Percentiles rank a stretch among this genome's conserved stretches.
These are phyloP conservation scores for Globisporangium echinulatum DNA, from an alignment of 352 stramenopile species.

Conservation along the genomic window DNA sequence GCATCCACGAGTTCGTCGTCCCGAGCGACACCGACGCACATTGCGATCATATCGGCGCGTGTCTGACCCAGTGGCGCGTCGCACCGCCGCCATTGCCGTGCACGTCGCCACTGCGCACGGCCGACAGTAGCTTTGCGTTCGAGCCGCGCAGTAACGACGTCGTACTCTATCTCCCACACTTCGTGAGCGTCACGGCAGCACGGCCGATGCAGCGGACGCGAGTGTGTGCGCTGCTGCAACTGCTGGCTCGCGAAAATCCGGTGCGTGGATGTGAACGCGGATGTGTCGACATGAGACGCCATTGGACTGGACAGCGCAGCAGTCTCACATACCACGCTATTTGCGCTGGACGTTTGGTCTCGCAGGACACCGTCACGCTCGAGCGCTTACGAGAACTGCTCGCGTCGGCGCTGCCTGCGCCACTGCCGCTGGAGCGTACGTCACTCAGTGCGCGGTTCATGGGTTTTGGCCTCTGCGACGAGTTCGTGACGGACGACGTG, in stretches of 20 bases:
- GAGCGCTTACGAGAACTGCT: constrained; percentile 9
- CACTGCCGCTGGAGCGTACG: neutral
- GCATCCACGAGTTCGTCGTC: constrained; percentile 43
- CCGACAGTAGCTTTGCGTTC: constrained; percentile 5
- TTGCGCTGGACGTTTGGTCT: too few relatives aligned
- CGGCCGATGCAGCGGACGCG: constrained; percentile 16
- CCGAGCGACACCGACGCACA: neutral
- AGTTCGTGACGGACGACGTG: constrained; percentile 12
- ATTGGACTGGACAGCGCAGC: neutral
- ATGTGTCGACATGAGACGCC: neutral
- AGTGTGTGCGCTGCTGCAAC: constrained; percentile 21
- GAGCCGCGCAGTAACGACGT: neutral
- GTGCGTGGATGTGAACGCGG: neutral
- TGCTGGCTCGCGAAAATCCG: constrained; percentile 12
- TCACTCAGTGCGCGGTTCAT: constrained; percentile 24
- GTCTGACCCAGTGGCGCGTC: constrained; percentile 19
- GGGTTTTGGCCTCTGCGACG: constrained; percentile 27
- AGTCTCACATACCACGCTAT: too few relatives aligned
- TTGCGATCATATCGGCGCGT: constrained; percentile 24
- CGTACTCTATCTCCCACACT: constrained; percentile 5
- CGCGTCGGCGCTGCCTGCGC: neutral
- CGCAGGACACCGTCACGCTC: constrained; percentile 6
- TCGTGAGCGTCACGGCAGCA: constrained; percentile 15
- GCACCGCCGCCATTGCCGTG: neutral
- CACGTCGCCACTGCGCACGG: neutral